Base-by-base conservation (phyloP, 257 asterid species). In the Cinchona pubescens region DNA sequence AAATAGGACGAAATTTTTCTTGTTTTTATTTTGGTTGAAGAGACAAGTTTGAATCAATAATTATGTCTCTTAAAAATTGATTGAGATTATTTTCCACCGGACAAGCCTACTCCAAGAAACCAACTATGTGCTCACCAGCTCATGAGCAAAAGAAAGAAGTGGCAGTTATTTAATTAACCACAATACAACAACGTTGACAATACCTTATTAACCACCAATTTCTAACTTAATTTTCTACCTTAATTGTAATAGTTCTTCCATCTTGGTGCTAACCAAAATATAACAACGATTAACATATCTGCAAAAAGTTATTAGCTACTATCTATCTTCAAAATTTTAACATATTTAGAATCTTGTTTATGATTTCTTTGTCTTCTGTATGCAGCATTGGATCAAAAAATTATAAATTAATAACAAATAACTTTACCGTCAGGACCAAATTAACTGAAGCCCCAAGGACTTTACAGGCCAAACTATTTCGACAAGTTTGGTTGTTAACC, bases 401-500 rank as follows among this genome's bases (percentile, higher is more conserved):
- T 14, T 1, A 48, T 16, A 15, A 23, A 48, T 58, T 8, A 25
- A 40, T 34, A 27, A 15, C 29, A 21, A 40, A 27, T 2, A 56
- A 72, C 35, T n/a, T 72, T 49, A 4, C 15, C 27, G 32, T 16
- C 34, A 23, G 5, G 18, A 68, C 73, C 34, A 25, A 23, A 30
- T n/a, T n/a, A n/a, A n/a, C 40, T 15, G 55, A 30, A 27, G 51
- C 14, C 42, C 25, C 58, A 42, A 14, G 42, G 38, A 19, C 34
- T 23, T 21, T 1, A 5, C 35, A 64, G 34, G 71, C 71, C 53
- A 4, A n/a, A 67, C 23, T 49, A 38, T 10, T 46, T 45, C 15
- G 56, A 56, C 5, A 68, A 62, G 56, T 49, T 43, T 14, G 53
- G 71, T 68, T 45, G 79, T 60, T 75, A 51, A 63, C 56, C 79